Base-by-base conservation (phyloP, 1,284 basidiomycete genomes). In the Irpex sp. region DNA sequence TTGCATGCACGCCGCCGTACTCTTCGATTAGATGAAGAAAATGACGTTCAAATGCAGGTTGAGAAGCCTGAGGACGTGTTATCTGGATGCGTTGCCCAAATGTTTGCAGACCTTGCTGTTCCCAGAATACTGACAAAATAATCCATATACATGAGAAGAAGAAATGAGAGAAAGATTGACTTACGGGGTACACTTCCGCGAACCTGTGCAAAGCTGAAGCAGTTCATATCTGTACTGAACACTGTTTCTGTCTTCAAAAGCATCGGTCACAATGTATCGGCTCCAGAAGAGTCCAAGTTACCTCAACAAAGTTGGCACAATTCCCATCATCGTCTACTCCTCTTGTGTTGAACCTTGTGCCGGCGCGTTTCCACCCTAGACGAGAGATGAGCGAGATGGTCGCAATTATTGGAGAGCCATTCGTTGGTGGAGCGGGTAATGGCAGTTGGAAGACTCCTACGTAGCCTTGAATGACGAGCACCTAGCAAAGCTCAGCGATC, bases 291-390 rank as follows among this genome's bases (percentile, higher is more conserved):
- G 62, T 64, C 64, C 66, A 62, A 37, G 81, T 62, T 70, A 88
- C 93, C 85, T 98, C 97, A 40, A 97, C 97, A 77, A 98, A 98
- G 74, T 99, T 98, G 57, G 97, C 97, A 17, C 93, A 93, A 73
- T 97, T 92, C 48, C 97, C 97, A 70, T 98, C 95, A 74, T 99
- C 97, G 73, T 99, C 97, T 21, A 99, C 92, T 0, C 97, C 97
- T 63, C 97, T 86, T 2, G 96, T 97, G 72, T 98, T 97, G 81
- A 98, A 99, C 37, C 97, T 87, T 17, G 97, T 98, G 1, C 97
- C 97, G 17, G 97, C 97, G 66, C 96, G 85, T 76, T 96, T 97
- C 88, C 93, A 97, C 38, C 96, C 92, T 6, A 99, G 81, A 31
- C 97, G 83, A 7, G 92, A 94, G 61, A 97, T 91, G 63, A 98